These are phyloP conservation scores for Kazachstania viticola DNA, from an alignment of 805 yeast genomes.

Conservation along the genomic window DNA sequence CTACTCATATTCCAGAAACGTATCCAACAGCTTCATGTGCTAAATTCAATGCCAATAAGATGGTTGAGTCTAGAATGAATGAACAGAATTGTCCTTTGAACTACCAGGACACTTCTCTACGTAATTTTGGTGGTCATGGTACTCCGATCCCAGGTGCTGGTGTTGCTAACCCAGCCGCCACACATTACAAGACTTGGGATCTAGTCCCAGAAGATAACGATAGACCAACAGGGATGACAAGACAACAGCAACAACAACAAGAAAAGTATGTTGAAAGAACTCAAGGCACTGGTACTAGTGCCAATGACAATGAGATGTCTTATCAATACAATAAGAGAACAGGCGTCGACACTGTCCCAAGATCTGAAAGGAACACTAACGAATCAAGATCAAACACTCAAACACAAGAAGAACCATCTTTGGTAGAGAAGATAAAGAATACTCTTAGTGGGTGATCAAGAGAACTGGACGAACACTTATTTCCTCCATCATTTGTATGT, in stretches of 20 bases:
- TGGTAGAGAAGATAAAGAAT: no score
- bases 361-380: no score
- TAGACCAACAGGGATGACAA: conserved; percentile 1
- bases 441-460: no score
- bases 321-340: conserved; percentile 3
- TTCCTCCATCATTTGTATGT: no score
- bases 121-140: conserved; percentile 6
- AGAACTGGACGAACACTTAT: no score
- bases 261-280: no score
- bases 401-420: no score
- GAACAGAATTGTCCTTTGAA: conserved; percentile 4
- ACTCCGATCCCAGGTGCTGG: conserved; percentile 12
- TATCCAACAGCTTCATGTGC: background rate
- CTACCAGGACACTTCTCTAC: conserved; percentile 5
- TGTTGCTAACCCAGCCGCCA: conserved; percentile 1
- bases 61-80: conserved; percentile 9
- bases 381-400: no score
- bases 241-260: no score
- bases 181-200: conserved; percentile 4
- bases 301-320: conserved; percentile 1
- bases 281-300: background rate
- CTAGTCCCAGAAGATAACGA: conserved; percentile 2
- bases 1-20: background rate
- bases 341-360: conserved; percentile 1
- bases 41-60: conserved; percentile 3